Evolutionary conservation across 2,329 filamentous ascomycete species (phyloP), one percentile per base, ranked within the genome.

Genomic region (Bipolaris sorokiniana): DNA sequence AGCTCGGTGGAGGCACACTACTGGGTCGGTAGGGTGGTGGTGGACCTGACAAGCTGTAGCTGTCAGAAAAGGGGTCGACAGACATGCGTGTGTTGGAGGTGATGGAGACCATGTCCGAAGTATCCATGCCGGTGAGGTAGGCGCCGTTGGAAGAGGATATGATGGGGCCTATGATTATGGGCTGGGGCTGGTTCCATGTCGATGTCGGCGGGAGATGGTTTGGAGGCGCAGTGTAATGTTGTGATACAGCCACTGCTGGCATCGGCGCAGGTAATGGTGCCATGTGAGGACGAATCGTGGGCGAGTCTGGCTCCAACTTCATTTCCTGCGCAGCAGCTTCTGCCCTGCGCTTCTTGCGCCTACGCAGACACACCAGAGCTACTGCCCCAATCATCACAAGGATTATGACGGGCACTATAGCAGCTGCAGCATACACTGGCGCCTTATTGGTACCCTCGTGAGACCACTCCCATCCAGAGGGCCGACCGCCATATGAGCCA

Each of bases 61-160:
- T 62, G 47, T 76, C 73, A 46, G 67, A 65, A 23, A 76, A 76
- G 1, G 70, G 71, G 46, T 76, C 67, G 7, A 59, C 65, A 36
- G 62, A 68, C 7, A 61, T 58, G 2, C 65, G 60, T 16, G 67
- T 64, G 33, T 60, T 66, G 3, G 65, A 69, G 11, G 58, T 66
- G 46, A 75, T 58, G 2, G 74, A 76, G 1, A 76, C 60, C 15
- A 71, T 59, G 33, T 76, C 74, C 3, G 74, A 76, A 2, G 74
- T 77, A 51, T 77, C 75, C 38, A 77, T 75, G 11, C 75, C 75
- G 20, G 75, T 76, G 20, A 72, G 65, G 60, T 76, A 77, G 18
- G 70, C 69, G 26, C 72, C 67, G 34, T 71, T 71, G 7, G 64
- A 65, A n/a, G 67, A 67, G 1, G 67, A 63, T 7, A 58, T 56